A percentile compares a stretch with the other conserved stretches of the same genome.
Conservation (phyloP, 306 rosid species). For the Aeschynomene evenia region DNA sequence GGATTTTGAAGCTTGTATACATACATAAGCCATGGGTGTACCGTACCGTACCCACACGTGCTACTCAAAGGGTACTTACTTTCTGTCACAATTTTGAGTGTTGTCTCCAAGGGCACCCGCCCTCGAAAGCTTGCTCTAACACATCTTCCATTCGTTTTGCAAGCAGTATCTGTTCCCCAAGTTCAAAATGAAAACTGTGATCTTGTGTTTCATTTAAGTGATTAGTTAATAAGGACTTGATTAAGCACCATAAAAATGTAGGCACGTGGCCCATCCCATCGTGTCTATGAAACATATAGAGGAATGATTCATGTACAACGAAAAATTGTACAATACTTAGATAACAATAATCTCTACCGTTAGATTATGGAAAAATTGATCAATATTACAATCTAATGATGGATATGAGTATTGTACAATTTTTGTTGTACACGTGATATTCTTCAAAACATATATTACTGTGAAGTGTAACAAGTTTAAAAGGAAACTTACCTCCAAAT, state of each 20-base stretch:
- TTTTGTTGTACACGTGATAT: no score
- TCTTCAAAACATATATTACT: no score
- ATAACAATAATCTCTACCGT: no score
- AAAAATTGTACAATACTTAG: no score
- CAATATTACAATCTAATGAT: no score
- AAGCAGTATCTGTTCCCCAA: slow-evolving; percentile 50
- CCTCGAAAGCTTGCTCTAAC: slow-evolving; percentile 74
- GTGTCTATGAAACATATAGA: not conserved
- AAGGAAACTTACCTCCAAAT: slow-evolving; percentile 67
- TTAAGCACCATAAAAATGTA: slow-evolving; percentile 5
- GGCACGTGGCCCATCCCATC: not conserved
- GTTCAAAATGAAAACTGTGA: slow-evolving; percentile 3
- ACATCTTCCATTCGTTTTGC: slow-evolving; percentile 86
- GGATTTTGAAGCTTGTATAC: not conserved
- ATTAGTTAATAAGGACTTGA: slow-evolving; percentile 16
- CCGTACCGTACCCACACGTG: not conserved
- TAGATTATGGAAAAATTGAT: no score
- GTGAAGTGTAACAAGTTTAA: no score
- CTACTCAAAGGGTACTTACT: slow-evolving; percentile 21
- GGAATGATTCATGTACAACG: no score
- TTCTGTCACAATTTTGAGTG: slow-evolving; percentile 66
- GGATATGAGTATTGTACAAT: no score
- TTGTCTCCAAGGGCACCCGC: slow-evolving; percentile 83
- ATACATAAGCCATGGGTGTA: not conserved
- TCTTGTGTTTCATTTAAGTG: slow-evolving; percentile 10